Conservation (phyloP, 345 rosid genomes). For the Theobroma cacao region DNA sequence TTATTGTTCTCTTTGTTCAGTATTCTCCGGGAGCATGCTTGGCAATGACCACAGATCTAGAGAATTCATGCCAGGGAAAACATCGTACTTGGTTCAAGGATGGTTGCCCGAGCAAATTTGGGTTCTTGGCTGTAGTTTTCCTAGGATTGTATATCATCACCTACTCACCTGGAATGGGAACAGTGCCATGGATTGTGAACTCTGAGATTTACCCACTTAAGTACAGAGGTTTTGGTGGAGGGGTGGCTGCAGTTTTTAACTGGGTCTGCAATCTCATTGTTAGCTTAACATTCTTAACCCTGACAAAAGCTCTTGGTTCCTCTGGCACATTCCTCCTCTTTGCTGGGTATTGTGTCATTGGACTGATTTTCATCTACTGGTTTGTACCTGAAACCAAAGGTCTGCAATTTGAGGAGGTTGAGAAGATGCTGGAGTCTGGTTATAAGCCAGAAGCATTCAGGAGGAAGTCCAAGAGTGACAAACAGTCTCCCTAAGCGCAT, state of each 20-base stretch:
- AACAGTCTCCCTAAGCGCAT: neutral
- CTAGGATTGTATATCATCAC: conserved; percentile 30
- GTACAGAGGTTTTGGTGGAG: conserved; percentile 59
- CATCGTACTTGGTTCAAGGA: conserved; percentile 48
- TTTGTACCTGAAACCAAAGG: conserved; percentile 90
- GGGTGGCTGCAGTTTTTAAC: conserved; percentile 73
- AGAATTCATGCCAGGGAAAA: conserved; percentile 27
- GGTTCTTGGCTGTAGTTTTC: conserved; percentile 62
- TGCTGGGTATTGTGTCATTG: conserved; percentile 43
- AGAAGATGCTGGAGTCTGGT: conserved; percentile 60
- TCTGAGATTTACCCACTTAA: conserved; percentile 37
- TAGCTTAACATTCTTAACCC: conserved; percentile 56
- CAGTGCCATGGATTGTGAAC: conserved; percentile 35
- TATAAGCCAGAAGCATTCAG: conserved; percentile 41
- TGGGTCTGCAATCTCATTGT: conserved; percentile 77
- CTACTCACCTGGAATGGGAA: conserved; percentile 40
- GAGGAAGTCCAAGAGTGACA: conserved; percentile 7
- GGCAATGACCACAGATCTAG: conserved; percentile 23
- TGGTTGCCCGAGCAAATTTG: conserved; percentile 83
- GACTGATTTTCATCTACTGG: conserved; percentile 55
- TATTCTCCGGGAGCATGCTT: conserved; percentile 78
- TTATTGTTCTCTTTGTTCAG: conserved; percentile 19
- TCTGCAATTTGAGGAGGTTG: conserved; percentile 70
- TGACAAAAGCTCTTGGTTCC: conserved; percentile 55
- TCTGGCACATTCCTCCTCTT: conserved; percentile 70